These are phyloP conservation scores for Ampelocalamus luodianensis DNA, from an alignment of 176 grass and related monocot species.

Conservation along the genomic window DNA sequence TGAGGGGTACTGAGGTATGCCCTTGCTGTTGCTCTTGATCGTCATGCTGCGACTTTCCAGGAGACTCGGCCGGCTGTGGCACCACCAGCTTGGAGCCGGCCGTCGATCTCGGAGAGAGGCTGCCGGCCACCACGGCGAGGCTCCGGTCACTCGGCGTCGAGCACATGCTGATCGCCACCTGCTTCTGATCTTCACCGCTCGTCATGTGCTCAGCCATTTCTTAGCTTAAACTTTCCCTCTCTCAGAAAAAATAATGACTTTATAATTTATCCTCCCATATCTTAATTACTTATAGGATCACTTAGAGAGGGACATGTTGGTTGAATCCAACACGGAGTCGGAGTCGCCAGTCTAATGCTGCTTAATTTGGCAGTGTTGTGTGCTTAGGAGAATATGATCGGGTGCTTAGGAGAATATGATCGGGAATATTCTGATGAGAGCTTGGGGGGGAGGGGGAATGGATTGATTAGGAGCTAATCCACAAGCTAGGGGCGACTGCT, in stretches of 20 bases:
- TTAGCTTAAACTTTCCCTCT: neutral
- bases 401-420: conserved; percentile 26
- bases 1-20: conserved; percentile 7
- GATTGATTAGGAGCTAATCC: neutral
- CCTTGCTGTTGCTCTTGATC: neutral
- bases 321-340: neutral
- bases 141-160: conserved; percentile 33
- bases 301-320: neutral
- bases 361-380: neutral
- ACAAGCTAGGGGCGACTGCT: neutral
- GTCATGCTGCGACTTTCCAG: neutral
- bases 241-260: neutral
- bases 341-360: neutral
- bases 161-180: conserved; percentile 34
- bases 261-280: neutral
- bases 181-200: conserved; percentile 8
- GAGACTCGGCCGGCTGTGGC: neutral
- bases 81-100: neutral
- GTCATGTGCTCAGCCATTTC: neutral
- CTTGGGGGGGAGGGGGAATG: no score
- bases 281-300: neutral
- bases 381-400: conserved; percentile 20
- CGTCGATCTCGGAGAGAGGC: neutral
- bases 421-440: conserved; percentile 7
- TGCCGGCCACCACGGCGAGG: neutral